Evolutionary conservation across 2,329 filamentous ascomycete genomes (phyloP).

Genomic region (Scortechinia acanthostroma): DNA sequence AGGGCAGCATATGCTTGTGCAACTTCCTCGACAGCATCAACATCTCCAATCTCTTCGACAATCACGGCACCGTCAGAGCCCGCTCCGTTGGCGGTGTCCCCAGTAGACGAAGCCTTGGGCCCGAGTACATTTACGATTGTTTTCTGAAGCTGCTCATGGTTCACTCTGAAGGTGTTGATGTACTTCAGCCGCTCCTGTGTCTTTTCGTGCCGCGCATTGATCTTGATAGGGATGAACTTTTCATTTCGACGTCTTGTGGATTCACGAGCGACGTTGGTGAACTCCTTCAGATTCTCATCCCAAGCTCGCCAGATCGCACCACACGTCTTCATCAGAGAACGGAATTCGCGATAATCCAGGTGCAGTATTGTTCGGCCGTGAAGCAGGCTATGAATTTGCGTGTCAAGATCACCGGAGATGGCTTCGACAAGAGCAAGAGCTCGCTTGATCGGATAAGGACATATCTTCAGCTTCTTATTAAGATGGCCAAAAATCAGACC

Average conservation of each 20-base stretch:
- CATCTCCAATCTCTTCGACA: constrained; percentile 90
- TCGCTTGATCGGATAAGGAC: constrained; percentile 86
- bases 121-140: constrained; percentile 97
- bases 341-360: constrained; percentile 85
- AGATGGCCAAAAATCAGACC: constrained; percentile 85
- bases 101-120: constrained; percentile 54
- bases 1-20: constrained; percentile 87
- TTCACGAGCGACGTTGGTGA: constrained; percentile 93
- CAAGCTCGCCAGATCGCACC: constrained; percentile 83
- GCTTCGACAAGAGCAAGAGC: constrained; percentile 92
- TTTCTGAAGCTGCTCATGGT: constrained; percentile 92
- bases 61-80: constrained; percentile 57
- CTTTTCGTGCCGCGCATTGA: constrained; percentile 77
- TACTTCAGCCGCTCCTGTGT: constrained; percentile 88
- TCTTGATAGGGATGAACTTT: constrained; percentile 98
- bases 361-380: constrained; percentile 84
- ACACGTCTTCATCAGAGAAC: constrained; percentile 73
- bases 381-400: constrained; percentile 76
- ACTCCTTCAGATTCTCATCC: constrained; percentile 95
- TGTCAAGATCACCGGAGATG: constrained; percentile 87
- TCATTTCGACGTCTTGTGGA: constrained; percentile 88
- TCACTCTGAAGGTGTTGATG: constrained; percentile 87
- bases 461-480: constrained; percentile 96
- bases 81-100: constrained; percentile 37
- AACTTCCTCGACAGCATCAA: constrained; percentile 94